Evolutionary conservation across 116 monocot species (phyloP), one percentile per base, ranked within the genome.

Genomic region (Dioscorea cayenensis): DNA sequence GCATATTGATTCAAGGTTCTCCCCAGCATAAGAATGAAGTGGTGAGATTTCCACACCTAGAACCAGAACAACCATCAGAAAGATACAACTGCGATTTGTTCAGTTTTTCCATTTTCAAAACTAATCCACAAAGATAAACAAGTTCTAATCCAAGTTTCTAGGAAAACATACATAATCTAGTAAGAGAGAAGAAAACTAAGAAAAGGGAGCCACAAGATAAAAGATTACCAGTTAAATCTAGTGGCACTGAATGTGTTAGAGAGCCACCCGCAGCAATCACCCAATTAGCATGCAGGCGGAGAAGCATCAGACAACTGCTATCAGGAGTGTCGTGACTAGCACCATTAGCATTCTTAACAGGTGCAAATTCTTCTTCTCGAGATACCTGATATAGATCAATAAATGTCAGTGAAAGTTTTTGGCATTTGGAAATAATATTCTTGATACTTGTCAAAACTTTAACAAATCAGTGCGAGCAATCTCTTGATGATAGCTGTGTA

Each of bases 271-370:
- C 94, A 66, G 97, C 97, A 65, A 99, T 90, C 28, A 99, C 94
- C 97, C 97, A 99, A 19, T 91, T 88, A 49, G 85, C 85, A 59
- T 99, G 99, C 35, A 94, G 90, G 14, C 99, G 89, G 18, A 99
- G 99, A 65, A 99, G 82, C 77, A 94, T 83, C 58, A 94, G 73
- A 49, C 87, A 76, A 37, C 94, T 91, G 37, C 89, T 91, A 72
- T 99, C 99, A 16, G 99, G 99, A 60, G 94, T 99, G 73, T 99
- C 99, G 61, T 93, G 87, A 72, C 71, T 84, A 28, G 94, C 80
- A 22, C 99, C 99, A 82, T 91, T 99, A 37, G 99, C 91, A 85
- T 99, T 99, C 72, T 99, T 99, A 18, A 99, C 94, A 14, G 94
- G 99, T 36, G 99, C 94, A 89, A 99, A 99, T 69, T 99, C 99